These are phyloP conservation scores for Naganishia sp. DNA, from an alignment of 1,284 basidiomycete genomes.

Conservation along the genomic window DNA sequence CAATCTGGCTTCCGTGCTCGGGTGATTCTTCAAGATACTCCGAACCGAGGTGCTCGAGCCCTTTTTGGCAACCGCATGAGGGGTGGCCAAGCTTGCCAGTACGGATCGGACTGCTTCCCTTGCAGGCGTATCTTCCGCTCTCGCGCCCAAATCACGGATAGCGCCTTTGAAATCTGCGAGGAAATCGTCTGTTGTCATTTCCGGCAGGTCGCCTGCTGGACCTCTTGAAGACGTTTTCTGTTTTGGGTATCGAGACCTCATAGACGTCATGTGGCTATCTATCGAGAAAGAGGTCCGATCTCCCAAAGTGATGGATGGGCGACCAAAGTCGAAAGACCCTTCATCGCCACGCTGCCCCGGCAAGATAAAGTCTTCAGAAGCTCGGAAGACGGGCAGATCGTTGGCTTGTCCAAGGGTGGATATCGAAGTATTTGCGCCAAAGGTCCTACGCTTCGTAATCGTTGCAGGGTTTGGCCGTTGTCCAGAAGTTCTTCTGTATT, in stretches of 20 bases:
- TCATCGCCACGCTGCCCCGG: conserved; percentile 24
- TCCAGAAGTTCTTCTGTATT: background rate
- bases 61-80: conserved; percentile 3
- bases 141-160: conserved; percentile 17
- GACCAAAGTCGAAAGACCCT: conserved; percentile 24
- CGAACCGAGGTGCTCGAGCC: conserved; percentile 18
- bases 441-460: background rate
- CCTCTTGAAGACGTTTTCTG: conserved; percentile 4
- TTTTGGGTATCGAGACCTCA: background rate
- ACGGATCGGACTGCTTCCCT: conserved; percentile 13
- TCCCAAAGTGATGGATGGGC: conserved; percentile 1
- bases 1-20: conserved; percentile 16
- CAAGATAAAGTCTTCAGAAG: conserved; percentile 31
- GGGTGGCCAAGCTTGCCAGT: conserved; percentile 13
- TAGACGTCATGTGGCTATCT: conserved; percentile 1
- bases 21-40: conserved; percentile 30
- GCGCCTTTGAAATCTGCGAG: conserved; percentile 26
- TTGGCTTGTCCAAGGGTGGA: conserved; percentile 29
- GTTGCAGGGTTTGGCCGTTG: background rate
- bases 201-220: conserved; percentile 14
- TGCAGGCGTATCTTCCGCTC: conserved; percentile 16
- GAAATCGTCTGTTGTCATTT: conserved; percentile 6
- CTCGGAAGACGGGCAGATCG: conserved; percentile 34
- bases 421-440: conserved; percentile 7
- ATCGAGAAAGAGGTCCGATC: conserved; percentile 20